Evolutionary conservation across 2,329 filamentous ascomycete genomes (phyloP).

Genomic region (Cercospora sp.): DNA sequence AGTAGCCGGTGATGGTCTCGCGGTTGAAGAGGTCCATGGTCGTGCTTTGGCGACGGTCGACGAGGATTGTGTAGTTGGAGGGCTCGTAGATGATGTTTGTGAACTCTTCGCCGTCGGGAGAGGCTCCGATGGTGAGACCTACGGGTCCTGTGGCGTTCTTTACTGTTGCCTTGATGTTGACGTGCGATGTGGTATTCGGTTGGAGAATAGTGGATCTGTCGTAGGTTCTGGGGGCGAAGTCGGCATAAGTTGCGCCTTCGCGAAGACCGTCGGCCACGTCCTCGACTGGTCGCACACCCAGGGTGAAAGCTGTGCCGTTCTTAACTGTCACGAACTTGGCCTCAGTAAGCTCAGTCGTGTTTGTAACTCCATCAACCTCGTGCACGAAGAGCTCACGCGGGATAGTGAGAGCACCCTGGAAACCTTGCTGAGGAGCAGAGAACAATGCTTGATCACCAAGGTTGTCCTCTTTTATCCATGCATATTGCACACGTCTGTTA

Average conservation of each 20-base stretch:
- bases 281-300: slow-evolving; percentile 47
- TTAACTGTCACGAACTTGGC: slow-evolving; percentile 30
- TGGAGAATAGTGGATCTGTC: slow-evolving; percentile 34
- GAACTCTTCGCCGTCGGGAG: slow-evolving; percentile 47
- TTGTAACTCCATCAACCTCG: slow-evolving; percentile 43
- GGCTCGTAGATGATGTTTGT: slow-evolving; percentile 50
- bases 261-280: slow-evolving; percentile 49
- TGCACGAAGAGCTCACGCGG: slow-evolving; percentile 52
- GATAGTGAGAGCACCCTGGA: slow-evolving; percentile 48
- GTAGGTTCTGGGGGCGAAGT: slow-evolving; percentile 32
- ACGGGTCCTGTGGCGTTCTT: slow-evolving; percentile 43
- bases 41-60: slow-evolving; percentile 48
- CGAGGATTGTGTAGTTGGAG: slow-evolving; percentile 49
- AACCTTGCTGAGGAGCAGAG: slow-evolving; percentile 46
- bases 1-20: slow-evolving; percentile 49
- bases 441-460: slow-evolving; percentile 42
- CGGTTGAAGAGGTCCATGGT: slow-evolving; percentile 46
- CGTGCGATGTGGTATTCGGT: slow-evolving; percentile 40
- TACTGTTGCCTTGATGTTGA: slow-evolving; percentile 45
- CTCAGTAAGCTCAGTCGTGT: slow-evolving; percentile 32
- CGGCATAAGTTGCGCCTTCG: slow-evolving; percentile 31
- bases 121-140: slow-evolving; percentile 48
- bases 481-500: slow-evolving; percentile 51
- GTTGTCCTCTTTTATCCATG: slow-evolving; percentile 50
- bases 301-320: slow-evolving; percentile 47